Evolutionary conservation across 306 rosid genomes (phyloP).

Genomic region (Vigna unguiculata): DNA sequence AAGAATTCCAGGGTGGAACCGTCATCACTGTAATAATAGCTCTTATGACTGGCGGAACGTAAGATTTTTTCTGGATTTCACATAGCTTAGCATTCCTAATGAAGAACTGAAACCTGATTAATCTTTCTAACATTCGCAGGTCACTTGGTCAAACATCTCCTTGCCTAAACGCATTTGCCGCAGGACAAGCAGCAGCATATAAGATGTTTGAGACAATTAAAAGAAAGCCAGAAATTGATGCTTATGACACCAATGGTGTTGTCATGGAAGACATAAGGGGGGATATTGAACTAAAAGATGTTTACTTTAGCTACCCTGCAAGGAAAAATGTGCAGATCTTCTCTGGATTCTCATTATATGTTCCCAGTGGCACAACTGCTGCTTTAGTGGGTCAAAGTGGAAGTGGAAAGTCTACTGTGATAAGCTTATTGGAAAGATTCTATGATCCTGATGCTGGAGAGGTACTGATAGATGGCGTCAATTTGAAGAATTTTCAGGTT

Average conservation of each 20-base stretch:
- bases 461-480: constrained; percentile 77
- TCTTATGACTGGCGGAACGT: constrained; percentile 88
- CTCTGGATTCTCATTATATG: constrained; percentile 74
- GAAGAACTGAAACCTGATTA: background rate
- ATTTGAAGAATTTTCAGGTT: constrained; percentile 65
- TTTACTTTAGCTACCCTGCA: constrained; percentile 80
- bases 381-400: constrained; percentile 98
- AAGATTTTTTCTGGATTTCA: constrained; percentile 45
- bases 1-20: constrained; percentile 77
- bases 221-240: constrained; percentile 71
- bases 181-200: constrained; percentile 90
- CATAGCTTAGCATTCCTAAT: background rate
- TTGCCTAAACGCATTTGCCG: constrained; percentile 75
- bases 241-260: constrained; percentile 67
- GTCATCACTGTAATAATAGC: constrained; percentile 71
- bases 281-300: constrained; percentile 78
- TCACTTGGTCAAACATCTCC: constrained; percentile 87
- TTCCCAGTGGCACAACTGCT: constrained; percentile 70
- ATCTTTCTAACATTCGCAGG: constrained; percentile 49
- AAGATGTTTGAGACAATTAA: constrained; percentile 87
- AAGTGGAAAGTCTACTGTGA: constrained; percentile 91
- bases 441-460: constrained; percentile 91
- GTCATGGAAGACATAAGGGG: constrained; percentile 71
- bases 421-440: constrained; percentile 79
- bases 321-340: constrained; percentile 80